Percentiles rank a stretch among this genome's conserved stretches.
Conservation (phyloP, 1,284 basidiomycete species). For the Fistulinella staudtii region DNA sequence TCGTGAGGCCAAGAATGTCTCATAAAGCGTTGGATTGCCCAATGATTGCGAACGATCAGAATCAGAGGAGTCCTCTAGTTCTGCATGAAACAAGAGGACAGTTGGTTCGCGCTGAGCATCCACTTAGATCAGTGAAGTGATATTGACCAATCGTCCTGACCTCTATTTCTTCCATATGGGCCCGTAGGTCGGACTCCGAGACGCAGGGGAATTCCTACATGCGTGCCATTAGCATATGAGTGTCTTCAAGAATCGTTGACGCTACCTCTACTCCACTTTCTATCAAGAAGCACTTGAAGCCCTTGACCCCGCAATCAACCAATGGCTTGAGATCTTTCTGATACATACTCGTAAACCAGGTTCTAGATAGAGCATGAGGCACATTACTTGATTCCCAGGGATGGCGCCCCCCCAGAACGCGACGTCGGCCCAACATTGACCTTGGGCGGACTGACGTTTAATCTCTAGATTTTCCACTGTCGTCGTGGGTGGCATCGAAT, state of each 20-base stretch:
- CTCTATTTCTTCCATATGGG: slow-evolving; percentile 72
- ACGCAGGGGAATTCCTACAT: slow-evolving; percentile 87
- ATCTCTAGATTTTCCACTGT: slow-evolving; percentile 68
- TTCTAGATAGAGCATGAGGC: neutral
- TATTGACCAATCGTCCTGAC: slow-evolving; percentile 37
- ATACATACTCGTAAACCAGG: slow-evolving; percentile 2
- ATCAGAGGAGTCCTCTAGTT: slow-evolving; percentile 49
- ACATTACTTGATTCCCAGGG: slow-evolving; percentile 74
- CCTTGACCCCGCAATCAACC: slow-evolving; percentile 76
- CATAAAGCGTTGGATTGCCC: slow-evolving; percentile 56
- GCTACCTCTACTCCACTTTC: slow-evolving; percentile 90
- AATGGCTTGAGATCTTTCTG: slow-evolving; percentile 64
- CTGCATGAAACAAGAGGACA: slow-evolving; percentile 87
- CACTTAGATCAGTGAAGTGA: slow-evolving; percentile 8
- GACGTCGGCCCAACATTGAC: slow-evolving; percentile 80
- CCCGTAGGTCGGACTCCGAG: slow-evolving; percentile 59
- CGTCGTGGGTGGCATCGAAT: slow-evolving; percentile 92
- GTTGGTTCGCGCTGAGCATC: slow-evolving; percentile 53
- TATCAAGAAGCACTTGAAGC: slow-evolving; percentile 95
- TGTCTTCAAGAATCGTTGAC: no score
- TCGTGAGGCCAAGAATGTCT: slow-evolving; percentile 81
- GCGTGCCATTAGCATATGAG: slow-evolving; percentile 6
- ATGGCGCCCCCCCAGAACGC: slow-evolving; percentile 96
- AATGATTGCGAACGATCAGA: slow-evolving; percentile 12
- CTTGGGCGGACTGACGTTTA: slow-evolving; percentile 68